These are phyloP conservation scores for Termitomyces sp. DNA, from an alignment of 768 basidiomycete species.

Conservation along the genomic window DNA sequence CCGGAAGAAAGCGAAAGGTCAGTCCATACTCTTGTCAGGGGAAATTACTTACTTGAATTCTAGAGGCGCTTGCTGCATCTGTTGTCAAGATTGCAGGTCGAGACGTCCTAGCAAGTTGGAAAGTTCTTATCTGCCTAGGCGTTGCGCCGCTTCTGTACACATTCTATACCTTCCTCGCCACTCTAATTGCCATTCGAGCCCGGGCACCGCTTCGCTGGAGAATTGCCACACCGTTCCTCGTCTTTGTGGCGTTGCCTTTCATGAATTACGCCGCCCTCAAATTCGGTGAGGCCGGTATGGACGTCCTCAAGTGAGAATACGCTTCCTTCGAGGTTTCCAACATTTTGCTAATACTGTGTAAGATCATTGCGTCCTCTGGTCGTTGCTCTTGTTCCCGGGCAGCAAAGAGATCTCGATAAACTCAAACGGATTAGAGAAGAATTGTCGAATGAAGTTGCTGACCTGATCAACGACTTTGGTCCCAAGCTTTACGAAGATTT, in stretches of 20 bases:
- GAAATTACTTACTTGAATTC: background rate
- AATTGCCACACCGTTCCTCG: conserved; percentile 74
- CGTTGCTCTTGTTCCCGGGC: conserved; percentile 84
- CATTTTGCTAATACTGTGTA: no score
- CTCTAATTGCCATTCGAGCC: conserved; percentile 65
- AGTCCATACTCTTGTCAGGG: background rate
- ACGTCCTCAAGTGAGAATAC: conserved; percentile 82
- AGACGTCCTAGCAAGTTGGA: conserved; percentile 98
- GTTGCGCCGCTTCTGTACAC: conserved; percentile 83
- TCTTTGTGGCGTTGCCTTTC: conserved; percentile 73
- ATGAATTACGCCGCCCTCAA: conserved; percentile 93
- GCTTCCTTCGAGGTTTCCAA: background rate
- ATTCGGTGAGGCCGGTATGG: conserved; percentile 97
- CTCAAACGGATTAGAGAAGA: conserved; percentile 70
- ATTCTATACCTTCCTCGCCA: conserved; percentile 79
- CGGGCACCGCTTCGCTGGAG: conserved; percentile 59
- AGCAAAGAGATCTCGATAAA: conserved; percentile 74
- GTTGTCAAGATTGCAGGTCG: conserved; percentile 93
- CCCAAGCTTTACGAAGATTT: conserved; percentile 87
- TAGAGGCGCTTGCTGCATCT: conserved; percentile 94
- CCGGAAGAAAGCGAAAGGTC: conserved; percentile 86
- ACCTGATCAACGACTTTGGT: conserved; percentile 83
- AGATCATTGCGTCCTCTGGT: conserved; percentile 90
- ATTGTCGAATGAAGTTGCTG: conserved; percentile 81
- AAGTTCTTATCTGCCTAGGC: conserved; percentile 91